Base-by-base conservation (phyloP, 1,139 yeast genomes). In the Pichia sp. region DNA sequence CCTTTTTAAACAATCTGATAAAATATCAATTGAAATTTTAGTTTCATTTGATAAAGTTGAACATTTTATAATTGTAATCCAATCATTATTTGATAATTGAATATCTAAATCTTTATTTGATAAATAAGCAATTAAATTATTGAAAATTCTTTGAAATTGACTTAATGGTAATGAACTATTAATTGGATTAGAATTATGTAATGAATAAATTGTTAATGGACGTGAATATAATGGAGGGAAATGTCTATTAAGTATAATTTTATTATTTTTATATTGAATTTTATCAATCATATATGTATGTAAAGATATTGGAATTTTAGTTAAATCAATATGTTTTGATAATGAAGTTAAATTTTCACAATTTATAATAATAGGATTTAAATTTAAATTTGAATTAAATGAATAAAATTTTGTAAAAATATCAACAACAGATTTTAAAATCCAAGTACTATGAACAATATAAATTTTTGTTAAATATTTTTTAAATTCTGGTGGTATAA, bases 361-460 rank as follows among this genome's bases (percentile, higher is more conserved):
- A 55, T 78, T 76, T 11, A 74, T 64, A 25, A 78, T 67, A 71
- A 52, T 53, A 18, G 48, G 49, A 45, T 74, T 73, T 10, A 38
- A 32, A 45, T 74, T 73, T n/a, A n/a, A 27, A 28, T n/a, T 31
- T 2, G 42, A 39, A 32, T 40, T 40, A 7, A 49, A 49, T 1
- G 51, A 43, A 58, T 80, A 71, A 2, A 81, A 74, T 58, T 84
- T 86, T 51, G 81, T 73, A 52, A 87, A 69, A 46, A 88, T 77
- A 51, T 87, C 92, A 27, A 87, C 77, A 36, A 89, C 75, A 0
- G 96, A 84, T 58, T 89, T 79, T 25, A 88, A 78, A 69, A 92
- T 79, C 92, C 96, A 89, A 47, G 87, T 84, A 59, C 90, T 97
- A 65, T 92, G 97, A 4, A 92, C 96, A 39, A 90, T 76, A 56